Evolutionary conservation across 179 eudicot genomes (phyloP).

Genomic region (Beta macrorhiza): DNA sequence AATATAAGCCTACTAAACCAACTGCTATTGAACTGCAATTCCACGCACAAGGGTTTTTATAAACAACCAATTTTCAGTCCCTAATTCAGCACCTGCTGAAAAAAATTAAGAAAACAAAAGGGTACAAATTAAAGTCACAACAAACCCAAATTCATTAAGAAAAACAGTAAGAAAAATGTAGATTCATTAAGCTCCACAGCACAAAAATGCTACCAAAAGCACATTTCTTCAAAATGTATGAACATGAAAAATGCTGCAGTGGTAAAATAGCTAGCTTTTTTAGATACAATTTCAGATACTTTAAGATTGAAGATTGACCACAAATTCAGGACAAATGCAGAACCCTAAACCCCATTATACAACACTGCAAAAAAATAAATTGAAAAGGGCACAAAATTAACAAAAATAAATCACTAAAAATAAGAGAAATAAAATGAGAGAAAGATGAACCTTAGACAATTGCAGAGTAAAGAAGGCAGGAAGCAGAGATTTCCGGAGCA

Average conservation of each 20-base stretch:
- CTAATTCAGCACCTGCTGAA: conserved; percentile 18
- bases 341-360: conserved; percentile 25
- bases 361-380: not conserved
- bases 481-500: conserved; percentile 1
- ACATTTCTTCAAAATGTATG: not conserved
- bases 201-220: not conserved
- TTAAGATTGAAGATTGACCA: not conserved
- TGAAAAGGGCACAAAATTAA: not conserved
- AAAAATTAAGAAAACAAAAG: conserved; percentile 4
- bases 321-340: not conserved
- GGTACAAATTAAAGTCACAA: not conserved
- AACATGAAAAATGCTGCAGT: not conserved
- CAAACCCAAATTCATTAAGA: not conserved
- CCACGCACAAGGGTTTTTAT: not conserved
- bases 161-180: not conserved
- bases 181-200: not conserved
- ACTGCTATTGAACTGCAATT: not conserved
- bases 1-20: conserved; percentile 6
- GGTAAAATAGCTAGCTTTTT: not conserved
- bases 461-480: not conserved
- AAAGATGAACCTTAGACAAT: conserved; percentile 18
- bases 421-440: not conserved
- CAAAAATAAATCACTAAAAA: too few relatives aligned
- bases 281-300: not conserved
- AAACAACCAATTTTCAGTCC: not conserved